Evolutionary conservation across 208 protist species (phyloP).

Genomic region (Crithidia thermophila): DNA sequence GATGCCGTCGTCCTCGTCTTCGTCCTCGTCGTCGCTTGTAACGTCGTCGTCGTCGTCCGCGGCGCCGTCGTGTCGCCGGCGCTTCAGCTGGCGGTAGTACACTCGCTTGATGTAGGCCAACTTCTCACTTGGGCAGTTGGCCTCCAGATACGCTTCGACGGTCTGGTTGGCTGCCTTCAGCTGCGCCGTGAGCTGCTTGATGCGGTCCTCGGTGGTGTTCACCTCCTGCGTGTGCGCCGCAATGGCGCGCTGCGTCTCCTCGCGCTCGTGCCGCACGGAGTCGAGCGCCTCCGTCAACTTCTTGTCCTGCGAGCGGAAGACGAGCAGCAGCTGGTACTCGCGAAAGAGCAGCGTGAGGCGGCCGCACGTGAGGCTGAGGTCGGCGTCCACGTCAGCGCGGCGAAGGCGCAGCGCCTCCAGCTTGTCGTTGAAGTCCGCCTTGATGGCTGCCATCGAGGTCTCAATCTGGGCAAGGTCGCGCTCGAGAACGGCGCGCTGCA

Average conservation of each 20-base stretch:
- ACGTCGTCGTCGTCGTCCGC: conserved; percentile 86
- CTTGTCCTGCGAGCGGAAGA: conserved; percentile 93
- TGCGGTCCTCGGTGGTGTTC: conserved; percentile 41
- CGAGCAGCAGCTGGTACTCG: conserved; percentile 95
- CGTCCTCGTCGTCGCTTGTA: conserved; percentile 85
- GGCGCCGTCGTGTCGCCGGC: conserved; percentile 54
- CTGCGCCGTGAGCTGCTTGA: conserved; percentile 67
- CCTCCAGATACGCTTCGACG: conserved; percentile 84
- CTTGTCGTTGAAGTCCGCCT: conserved; percentile 75
- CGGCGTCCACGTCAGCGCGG: conserved; percentile 89
- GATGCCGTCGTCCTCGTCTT: conserved; percentile 89
- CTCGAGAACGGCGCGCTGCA: conserved; percentile 53
- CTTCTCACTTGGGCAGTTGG: conserved; percentile 71
- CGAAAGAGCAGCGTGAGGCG: conserved; percentile 93
- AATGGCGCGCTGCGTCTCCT: conserved; percentile 66
- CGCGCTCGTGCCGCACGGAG: conserved; percentile 56
- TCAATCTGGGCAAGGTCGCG: conserved; percentile 73
- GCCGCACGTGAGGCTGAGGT: conserved; percentile 94
- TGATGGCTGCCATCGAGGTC: conserved; percentile 45
- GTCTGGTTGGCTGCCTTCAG: conserved; percentile 78
- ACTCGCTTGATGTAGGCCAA: conserved; percentile 85
- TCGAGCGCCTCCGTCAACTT: conserved; percentile 69
- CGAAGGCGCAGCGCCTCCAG: conserved; percentile 80
- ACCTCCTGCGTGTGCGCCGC: conserved; percentile 60
- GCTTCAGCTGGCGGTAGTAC: conserved; percentile 95